Evolutionary conservation across 2,329 filamentous ascomycete species (phyloP).

Genomic region (Lachnellula cervina): DNA sequence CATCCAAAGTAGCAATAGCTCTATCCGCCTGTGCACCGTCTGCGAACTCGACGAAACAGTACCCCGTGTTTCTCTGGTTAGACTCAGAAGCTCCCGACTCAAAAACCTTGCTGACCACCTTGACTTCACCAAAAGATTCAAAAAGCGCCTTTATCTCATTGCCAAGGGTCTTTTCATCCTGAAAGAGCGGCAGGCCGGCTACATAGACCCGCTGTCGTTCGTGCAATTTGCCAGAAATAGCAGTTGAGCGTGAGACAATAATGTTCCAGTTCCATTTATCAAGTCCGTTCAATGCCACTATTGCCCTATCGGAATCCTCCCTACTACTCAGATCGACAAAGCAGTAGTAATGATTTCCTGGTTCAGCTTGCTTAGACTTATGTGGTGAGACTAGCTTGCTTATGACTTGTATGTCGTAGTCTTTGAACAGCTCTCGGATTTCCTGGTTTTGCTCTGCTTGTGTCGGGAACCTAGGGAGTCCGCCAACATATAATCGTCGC

Average conservation of each 20-base stretch:
- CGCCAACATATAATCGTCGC: conserved; percentile 47
- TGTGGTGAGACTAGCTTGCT: conserved; percentile 49
- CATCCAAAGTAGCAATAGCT: conserved; percentile 42
- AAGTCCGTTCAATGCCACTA: conserved; percentile 35
- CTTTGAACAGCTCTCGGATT: conserved; percentile 43
- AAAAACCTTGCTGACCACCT: conserved; percentile 42
- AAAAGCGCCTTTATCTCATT: conserved; percentile 25
- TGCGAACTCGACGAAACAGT: conserved; percentile 59
- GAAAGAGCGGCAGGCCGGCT: conserved; percentile 45
- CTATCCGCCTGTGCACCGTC: conserved; percentile 48
- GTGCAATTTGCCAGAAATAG: conserved; percentile 19
- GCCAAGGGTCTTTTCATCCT: conserved; percentile 43
- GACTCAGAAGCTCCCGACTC: conserved; percentile 49
- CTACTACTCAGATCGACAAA: conserved; percentile 58
- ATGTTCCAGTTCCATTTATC: conserved; percentile 21
- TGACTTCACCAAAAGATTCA: conserved; percentile 42
- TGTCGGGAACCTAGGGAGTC: conserved; percentile 44
- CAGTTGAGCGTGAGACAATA: conserved; percentile 12
- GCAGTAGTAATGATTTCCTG: conserved; percentile 57
- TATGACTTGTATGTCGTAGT: conserved; percentile 38
- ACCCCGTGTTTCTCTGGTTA: conserved; percentile 52
- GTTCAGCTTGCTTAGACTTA: conserved; percentile 46
- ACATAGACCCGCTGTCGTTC: conserved; percentile 44
- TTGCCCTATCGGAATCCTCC: conserved; percentile 50
- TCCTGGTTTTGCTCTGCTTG: conserved; percentile 44